Evolutionary conservation across 495 filamentous ascomycete genomes (phyloP), one percentile per base, ranked within the genome.

Genomic region (Trichoderma orchidacearum): DNA sequence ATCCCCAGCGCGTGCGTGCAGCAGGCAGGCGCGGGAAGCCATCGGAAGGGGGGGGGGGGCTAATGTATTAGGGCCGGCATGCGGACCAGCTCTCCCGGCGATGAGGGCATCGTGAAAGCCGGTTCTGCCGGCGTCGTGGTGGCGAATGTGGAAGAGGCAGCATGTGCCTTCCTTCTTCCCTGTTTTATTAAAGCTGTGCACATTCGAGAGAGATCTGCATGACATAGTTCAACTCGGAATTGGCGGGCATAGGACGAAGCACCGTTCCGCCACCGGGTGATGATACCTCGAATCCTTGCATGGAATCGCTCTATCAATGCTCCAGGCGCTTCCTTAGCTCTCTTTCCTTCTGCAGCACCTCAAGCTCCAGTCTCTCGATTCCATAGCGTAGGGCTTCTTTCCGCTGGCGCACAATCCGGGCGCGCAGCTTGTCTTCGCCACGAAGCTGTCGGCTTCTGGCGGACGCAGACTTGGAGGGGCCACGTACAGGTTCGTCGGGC

Each of bases 261-360:
- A n/a, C n/a, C n/a, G n/a, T n/a, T n/a, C n/a, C n/a, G n/a, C n/a
- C n/a, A n/a, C n/a, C n/a, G n/a, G n/a, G 21, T 25, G 2, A 11
- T 28, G 21, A 11, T 3, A 11, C 6, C 9, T 8, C 12, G 15
- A 13, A 11, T 8, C 11, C 21, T 28, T 48, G 15, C 15, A 12
- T 13, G 1, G 18, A 3, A 1, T 7, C 18, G 2, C 23, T 9
- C 15, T 25, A 48, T 27, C 21, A 23, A 23, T 4, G 23, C 35
- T 75, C 73, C 57, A 77, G 25, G 65, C 72, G 57, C 61, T 70
- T 66, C 61, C 70, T 54, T 68, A 77, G 51, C 70, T 77, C 75
- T 56, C 74, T 62, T 68, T 77, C 75, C 68, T 72, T 74, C 68
- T 76, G 72, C 61, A 66, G 48, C 45, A 75, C 75, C 64, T 77